Evolutionary conservation across 192 early-diverging fungal species (phyloP).

Genomic region (Phycomyces nitens): DNA sequence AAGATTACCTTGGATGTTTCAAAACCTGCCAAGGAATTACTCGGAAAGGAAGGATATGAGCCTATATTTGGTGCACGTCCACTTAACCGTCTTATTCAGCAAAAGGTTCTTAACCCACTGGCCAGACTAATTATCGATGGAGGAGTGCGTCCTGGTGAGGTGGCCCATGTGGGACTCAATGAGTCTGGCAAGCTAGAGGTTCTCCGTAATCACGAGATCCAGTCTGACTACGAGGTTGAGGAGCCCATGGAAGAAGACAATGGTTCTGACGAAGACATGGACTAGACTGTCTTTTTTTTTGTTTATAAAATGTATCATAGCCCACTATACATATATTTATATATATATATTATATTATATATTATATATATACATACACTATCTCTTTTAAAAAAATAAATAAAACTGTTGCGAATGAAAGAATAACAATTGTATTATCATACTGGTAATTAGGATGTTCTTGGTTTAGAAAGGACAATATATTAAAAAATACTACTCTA

Average conservation of each 20-base stretch:
- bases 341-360: too few species aligned
- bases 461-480: too few species aligned
- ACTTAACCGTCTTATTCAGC: slow-evolving; percentile 84
- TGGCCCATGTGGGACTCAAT: slow-evolving; percentile 32
- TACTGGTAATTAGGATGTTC: too few species aligned
- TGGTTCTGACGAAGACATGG: slow-evolving; percentile 28
- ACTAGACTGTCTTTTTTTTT: not conserved
- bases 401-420: too few species aligned
- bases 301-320: too few species aligned
- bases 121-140: slow-evolving; percentile 50
- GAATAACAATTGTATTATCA: too few species aligned
- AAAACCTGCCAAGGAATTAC: slow-evolving; percentile 66
- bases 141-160: slow-evolving; percentile 46
- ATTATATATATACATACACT: too few species aligned
- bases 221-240: slow-evolving; percentile 28
- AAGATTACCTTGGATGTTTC: slow-evolving; percentile 70
- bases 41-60: slow-evolving; percentile 82
- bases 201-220: slow-evolving; percentile 31
- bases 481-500: too few species aligned
- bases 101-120: slow-evolving; percentile 52
- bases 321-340: too few species aligned
- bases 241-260: slow-evolving; percentile 24
- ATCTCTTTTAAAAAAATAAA: too few species aligned
- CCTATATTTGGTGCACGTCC: slow-evolving; percentile 95
- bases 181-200: slow-evolving; percentile 29